These are phyloP conservation scores for Tritrichomonas musculus DNA, from an alignment of 208 protist genomes.

Conservation along the genomic window DNA sequence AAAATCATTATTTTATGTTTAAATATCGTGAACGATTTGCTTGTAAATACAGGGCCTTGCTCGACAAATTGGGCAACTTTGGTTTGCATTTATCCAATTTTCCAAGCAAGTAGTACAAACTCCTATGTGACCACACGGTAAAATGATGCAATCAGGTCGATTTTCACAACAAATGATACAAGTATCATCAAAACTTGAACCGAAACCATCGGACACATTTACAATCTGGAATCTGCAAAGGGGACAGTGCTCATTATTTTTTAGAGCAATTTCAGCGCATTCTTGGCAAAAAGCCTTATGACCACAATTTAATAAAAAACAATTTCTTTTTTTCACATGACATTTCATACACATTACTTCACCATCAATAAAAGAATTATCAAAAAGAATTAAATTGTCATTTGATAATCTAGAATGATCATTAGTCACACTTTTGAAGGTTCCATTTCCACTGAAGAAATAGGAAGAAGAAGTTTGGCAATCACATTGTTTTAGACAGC, in stretches of 20 bases:
- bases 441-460: not conserved
- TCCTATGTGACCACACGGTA: not conserved
- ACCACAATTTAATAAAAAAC: not conserved
- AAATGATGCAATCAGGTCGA: not conserved
- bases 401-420: not conserved
- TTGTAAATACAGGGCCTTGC: not conserved
- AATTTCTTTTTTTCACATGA: not conserved
- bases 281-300: not conserved
- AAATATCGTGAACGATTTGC: not conserved
- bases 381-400: not conserved
- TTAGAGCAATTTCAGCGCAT: not conserved
- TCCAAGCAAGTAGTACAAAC: not conserved
- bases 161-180: not conserved
- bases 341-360: not conserved
- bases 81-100: not conserved
- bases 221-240: not conserved
- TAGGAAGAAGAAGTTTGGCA: not conserved
- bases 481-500: not conserved
- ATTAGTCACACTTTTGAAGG: not conserved
- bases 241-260: not conserved
- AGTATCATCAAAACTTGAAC: not conserved
- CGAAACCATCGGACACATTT: not conserved
- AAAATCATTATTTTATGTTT: too few relatives aligned
- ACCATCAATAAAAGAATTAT: not conserved
- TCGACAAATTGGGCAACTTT: not conserved